Evolutionary conservation across 495 filamentous ascomycete genomes (phyloP).

Genomic region (Podospora fimiseda): DNA sequence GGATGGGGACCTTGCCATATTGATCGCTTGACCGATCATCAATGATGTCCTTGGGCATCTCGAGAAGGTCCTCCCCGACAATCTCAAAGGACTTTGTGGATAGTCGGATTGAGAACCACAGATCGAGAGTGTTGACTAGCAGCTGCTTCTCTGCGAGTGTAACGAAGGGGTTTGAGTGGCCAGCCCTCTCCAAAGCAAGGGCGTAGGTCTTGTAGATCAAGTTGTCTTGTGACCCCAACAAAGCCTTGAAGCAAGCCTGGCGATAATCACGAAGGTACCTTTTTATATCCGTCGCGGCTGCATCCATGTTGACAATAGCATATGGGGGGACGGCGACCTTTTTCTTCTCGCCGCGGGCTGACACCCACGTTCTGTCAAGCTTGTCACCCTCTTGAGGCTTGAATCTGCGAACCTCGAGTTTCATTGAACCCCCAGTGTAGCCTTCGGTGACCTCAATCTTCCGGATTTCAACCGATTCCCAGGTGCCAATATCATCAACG

Average conservation of each 20-base stretch:
- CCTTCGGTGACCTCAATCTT: constrained; percentile 42
- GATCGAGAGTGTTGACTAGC: constrained; percentile 42
- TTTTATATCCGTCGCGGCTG: constrained; percentile 35
- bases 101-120: constrained; percentile 54
- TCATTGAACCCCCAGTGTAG: constrained; percentile 35
- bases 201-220: constrained; percentile 39
- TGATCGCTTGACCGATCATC: constrained; percentile 45
- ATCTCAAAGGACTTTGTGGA: constrained; percentile 53
- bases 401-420: constrained; percentile 42
- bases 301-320: constrained; percentile 44
- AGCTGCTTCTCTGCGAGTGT: constrained; percentile 34
- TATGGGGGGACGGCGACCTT: constrained; percentile 37
- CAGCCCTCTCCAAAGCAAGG: constrained; percentile 32
- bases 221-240: constrained; percentile 31
- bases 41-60: constrained; percentile 40
- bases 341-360: constrained; percentile 27
- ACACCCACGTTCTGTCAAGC: constrained; percentile 41
- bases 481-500: constrained; percentile 43
- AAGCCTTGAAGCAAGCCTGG: constrained; percentile 34
- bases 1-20: constrained; percentile 47
- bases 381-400: constrained; percentile 42
- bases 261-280: constrained; percentile 38
- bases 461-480: constrained; percentile 36
- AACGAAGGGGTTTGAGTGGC: constrained; percentile 21
- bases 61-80: constrained; percentile 47